Conservation (phyloP, 1,139 yeast species). For the Yamadazyma dushanensis region DNA sequence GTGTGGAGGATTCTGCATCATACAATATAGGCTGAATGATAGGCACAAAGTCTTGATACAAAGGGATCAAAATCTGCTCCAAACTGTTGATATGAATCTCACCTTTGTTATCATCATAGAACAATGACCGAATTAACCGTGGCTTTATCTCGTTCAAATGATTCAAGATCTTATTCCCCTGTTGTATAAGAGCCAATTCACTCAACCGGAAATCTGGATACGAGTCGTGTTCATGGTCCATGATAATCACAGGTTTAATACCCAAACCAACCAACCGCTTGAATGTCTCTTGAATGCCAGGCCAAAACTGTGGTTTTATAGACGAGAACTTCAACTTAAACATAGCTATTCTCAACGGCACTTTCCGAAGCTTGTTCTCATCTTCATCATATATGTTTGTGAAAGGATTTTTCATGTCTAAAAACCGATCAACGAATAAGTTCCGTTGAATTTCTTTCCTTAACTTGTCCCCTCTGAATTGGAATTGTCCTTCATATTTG, state of each 20-base stretch:
- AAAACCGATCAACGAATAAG: constrained; percentile 40
- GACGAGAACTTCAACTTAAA: constrained; percentile 45
- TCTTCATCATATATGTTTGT: constrained; percentile 33
- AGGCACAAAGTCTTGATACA: constrained; percentile 54
- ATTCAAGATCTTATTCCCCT: constrained; percentile 33
- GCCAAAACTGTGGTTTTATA: constrained; percentile 32
- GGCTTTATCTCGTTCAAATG: constrained; percentile 26
- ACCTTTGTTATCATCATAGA: constrained; percentile 16
- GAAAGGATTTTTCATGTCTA: constrained; percentile 36
- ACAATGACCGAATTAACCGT: constrained; percentile 30
- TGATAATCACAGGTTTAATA: constrained; percentile 32
- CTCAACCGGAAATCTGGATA: constrained; percentile 28
- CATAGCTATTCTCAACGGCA: constrained; percentile 53
- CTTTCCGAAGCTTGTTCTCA: constrained; percentile 30
- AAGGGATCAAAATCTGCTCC: constrained; percentile 39
- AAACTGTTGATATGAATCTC: constrained; percentile 23
- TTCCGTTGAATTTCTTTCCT: constrained; percentile 36
- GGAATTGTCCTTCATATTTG: constrained; percentile 53
- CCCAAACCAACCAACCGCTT: constrained; percentile 53
- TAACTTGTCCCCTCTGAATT: constrained; percentile 20
- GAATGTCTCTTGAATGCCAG: constrained; percentile 50
- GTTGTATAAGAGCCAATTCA: constrained; percentile 33
- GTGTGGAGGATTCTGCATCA: constrained; percentile 31
- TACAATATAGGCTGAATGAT: constrained; percentile 60
- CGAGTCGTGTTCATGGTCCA: constrained; percentile 37